phyloP scores from a whole-genome alignment of 768 basidiomycete genomes.

The Mrakia frigida region DNA sequence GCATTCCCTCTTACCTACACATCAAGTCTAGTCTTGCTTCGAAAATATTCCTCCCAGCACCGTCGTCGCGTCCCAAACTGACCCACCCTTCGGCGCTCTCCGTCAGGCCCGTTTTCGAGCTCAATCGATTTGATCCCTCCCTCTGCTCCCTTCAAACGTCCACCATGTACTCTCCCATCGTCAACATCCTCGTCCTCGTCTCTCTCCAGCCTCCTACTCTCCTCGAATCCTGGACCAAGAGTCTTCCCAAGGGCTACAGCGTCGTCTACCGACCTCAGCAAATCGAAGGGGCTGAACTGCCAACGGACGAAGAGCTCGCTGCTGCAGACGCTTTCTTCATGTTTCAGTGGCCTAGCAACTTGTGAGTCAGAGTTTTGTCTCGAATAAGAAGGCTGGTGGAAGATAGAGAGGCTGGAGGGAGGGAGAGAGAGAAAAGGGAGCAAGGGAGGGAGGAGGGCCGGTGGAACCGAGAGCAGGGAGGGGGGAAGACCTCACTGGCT shows the following conservation, averaged over 20 bases:
- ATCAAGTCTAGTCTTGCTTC: too few relatives aligned
- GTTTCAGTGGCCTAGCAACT: conserved; percentile 27
- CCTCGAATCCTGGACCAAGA: background rate
- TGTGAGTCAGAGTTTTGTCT: conserved; percentile 30
- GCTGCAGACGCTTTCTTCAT: conserved; percentile 24
- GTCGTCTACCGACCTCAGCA: conserved; percentile 13
- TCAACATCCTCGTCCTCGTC: conserved; percentile 5
- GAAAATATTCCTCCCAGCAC: too few relatives aligned
- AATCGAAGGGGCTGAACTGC: background rate
- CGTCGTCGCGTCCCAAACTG: too few relatives aligned
- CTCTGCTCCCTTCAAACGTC: background rate
- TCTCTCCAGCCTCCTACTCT: background rate
- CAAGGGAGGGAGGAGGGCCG: background rate
- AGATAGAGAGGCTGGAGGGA: background rate
- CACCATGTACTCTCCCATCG: background rate
- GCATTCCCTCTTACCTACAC: too few relatives aligned
- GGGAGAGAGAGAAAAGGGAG: background rate
- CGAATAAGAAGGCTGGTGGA: background rate
- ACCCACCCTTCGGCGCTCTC: too few relatives aligned
- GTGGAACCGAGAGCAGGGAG: background rate
- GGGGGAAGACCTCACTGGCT: background rate
- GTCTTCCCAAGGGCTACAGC: background rate
- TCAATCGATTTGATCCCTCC: background rate
- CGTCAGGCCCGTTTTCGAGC: too few relatives aligned
- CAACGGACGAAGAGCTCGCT: conserved; percentile 32